phyloP scores from a whole-genome alignment of 768 basidiomycete genomes.

The Hericium coralloides region DNA sequence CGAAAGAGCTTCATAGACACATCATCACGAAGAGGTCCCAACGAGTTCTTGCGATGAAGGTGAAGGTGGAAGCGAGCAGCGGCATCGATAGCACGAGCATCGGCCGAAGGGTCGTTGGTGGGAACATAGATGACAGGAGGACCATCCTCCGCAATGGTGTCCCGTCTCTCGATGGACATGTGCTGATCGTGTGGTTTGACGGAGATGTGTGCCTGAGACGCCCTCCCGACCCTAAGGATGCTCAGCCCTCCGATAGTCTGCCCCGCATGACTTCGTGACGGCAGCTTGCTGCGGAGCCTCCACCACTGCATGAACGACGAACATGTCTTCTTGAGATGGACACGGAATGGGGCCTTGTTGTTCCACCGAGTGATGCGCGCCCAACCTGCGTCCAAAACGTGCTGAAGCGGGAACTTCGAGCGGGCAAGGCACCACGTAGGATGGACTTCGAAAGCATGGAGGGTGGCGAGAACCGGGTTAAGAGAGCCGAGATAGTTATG shows the following conservation, averaged over 20 bases:
- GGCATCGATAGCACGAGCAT: slow-evolving; percentile 37
- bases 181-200: slow-evolving; percentile 32
- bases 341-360: slow-evolving; percentile 43
- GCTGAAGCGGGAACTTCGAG: slow-evolving; percentile 25
- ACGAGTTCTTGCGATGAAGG: slow-evolving; percentile 41
- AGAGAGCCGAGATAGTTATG: slow-evolving; percentile 53
- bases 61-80: slow-evolving; percentile 55
- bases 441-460: slow-evolving; percentile 43
- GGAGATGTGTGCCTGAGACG: slow-evolving; percentile 42
- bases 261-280: slow-evolving; percentile 24
- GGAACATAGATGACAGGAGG: slow-evolving; percentile 31
- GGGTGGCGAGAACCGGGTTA: slow-evolving; percentile 43
- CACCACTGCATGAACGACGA: slow-evolving; percentile 36
- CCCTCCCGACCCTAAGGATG: slow-evolving; percentile 36
- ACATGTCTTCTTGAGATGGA: slow-evolving; percentile 40
- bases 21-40: slow-evolving; percentile 35
- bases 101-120: slow-evolving; percentile 22
- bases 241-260: slow-evolving; percentile 32
- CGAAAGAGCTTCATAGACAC: slow-evolving; percentile 46
- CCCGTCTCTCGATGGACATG: slow-evolving; percentile 36
- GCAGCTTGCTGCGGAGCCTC: slow-evolving; percentile 32
- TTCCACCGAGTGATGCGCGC: slow-evolving; percentile 48
- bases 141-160: slow-evolving; percentile 29
- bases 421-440: slow-evolving; percentile 51
- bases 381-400: slow-evolving; percentile 37